A percentile compares a stretch with the other conserved stretches of the same genome.
Conservation (phyloP, 495 filamentous ascomycete genomes). For the Neurospora sp. region DNA sequence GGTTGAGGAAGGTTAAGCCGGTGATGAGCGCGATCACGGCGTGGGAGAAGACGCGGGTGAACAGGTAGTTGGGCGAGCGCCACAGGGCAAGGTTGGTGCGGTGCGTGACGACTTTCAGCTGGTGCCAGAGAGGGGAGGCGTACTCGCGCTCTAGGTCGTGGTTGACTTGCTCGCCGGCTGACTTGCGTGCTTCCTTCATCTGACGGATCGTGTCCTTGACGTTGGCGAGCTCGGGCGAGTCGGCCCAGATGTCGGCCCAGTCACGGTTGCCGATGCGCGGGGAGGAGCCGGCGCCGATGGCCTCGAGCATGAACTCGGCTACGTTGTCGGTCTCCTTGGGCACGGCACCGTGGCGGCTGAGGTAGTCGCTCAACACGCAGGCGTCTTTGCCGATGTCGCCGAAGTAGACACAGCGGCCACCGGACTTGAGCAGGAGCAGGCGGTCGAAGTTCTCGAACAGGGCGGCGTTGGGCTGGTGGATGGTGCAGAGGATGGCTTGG, state of each 20-base stretch:
- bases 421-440: conserved; percentile 55
- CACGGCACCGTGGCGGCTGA: conserved; percentile 46
- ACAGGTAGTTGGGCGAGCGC: conserved; percentile 66
- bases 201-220: conserved; percentile 55
- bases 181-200: conserved; percentile 51
- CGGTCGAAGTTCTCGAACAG: conserved; percentile 76
- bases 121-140: conserved; percentile 62
- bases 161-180: conserved; percentile 33
- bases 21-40: conserved; percentile 62
- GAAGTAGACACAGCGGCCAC: conserved; percentile 67
- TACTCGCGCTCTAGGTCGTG: conserved; percentile 52
- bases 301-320: conserved; percentile 83
- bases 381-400: conserved; percentile 48
- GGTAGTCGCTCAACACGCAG: conserved; percentile 33
- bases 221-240: conserved; percentile 57
- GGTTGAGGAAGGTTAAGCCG: conserved; percentile 60
- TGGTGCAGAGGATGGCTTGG: conserved; percentile 85
- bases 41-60: conserved; percentile 70
- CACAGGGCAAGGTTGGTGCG: conserved; percentile 60
- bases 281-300: conserved; percentile 68
- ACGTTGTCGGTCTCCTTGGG: conserved; percentile 53
- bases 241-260: conserved; percentile 72
- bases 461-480: conserved; percentile 81
- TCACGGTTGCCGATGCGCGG: conserved; percentile 62
- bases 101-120: conserved; percentile 54